Evolutionary conservation across 371 early-diverging fungal genomes (phyloP).

Genomic region (Mortierella sp.): DNA sequence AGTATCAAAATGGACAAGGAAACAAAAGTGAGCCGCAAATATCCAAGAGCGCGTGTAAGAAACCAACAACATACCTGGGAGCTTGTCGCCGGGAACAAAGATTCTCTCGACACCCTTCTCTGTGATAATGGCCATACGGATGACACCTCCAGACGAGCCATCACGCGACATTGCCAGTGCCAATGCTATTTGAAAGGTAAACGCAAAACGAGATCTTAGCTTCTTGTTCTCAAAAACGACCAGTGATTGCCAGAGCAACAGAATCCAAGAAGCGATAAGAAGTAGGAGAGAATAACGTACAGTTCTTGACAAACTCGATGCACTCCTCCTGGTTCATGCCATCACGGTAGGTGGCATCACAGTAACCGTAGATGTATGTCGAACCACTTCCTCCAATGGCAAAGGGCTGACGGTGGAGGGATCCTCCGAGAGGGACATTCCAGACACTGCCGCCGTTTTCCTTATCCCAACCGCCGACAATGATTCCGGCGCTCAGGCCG

Average conservation of each 20-base stretch:
- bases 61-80: constrained; percentile 66
- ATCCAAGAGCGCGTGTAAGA: no score
- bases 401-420: constrained; percentile 93
- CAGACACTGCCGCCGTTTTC: constrained; percentile 94
- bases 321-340: constrained; percentile 95
- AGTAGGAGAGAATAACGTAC: constrained; percentile 63
- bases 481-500: constrained; percentile 95
- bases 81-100: constrained; percentile 92
- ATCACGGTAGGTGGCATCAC: constrained; percentile 91
- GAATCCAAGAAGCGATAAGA: background rate
- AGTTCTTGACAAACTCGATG: constrained; percentile 95
- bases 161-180: constrained; percentile 98
- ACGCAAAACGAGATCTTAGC: background rate
- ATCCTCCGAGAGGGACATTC: constrained; percentile 96
- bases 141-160: constrained; percentile 98
- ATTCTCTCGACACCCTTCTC: constrained; percentile 92
- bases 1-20: no score
- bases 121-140: constrained; percentile 97
- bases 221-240: background rate
- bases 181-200: constrained; percentile 71
- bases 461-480: constrained; percentile 99
- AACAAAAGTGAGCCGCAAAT: background rate
- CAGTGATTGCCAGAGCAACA: background rate
- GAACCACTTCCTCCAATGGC: constrained; percentile 99
- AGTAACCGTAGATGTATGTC: constrained; percentile 98